Evolutionary conservation across 495 filamentous ascomycete species (phyloP), one percentile per base, ranked within the genome.

Genomic region (Aspergillus kassunensis): DNA sequence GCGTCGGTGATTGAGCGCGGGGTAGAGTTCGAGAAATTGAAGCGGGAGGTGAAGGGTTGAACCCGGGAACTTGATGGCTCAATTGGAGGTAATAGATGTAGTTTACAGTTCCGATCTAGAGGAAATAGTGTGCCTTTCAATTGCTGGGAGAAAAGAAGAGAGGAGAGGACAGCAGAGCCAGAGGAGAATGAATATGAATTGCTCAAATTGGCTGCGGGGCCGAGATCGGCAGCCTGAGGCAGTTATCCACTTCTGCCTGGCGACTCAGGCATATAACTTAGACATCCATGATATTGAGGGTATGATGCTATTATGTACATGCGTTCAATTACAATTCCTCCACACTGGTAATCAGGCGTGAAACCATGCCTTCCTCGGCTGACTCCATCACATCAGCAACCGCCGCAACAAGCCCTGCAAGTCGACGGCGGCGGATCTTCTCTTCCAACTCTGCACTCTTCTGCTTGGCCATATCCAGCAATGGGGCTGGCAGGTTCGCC

Each of bases 391-490:
- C 58, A 40, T 65, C 68, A 16, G 61, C 64, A 49, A 72, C 63
- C 34, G 68, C 59, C 16, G 55, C 43, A 7, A 69, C 66, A 30
- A 83, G 67, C 13, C 74, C 78, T 5, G 60, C 67, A 30, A 86
- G 47, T 53, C 70, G 76, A 54, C 81, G 80, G 54, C 73, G 74
- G 57, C 75, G 82, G 54, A 92, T 83, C 53, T 78, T 77, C 33
- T 83, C 80, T 68, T 98, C 93, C 60, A 98, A 57, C 68, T 92
- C 83, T 24, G 74, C 73, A 60, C 88, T 93, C 73, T 95, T 95
- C 46, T 76, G 65, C 18, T 79, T 82, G 9, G 95, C 93, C 25
- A 89, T 74, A 18, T 92, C 86, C 18, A 97, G 62, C 27, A 96
- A 83, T 13, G 77, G 67, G 12, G 77, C 70, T 4, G 95, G 91